Conservation (phyloP, 2,329 filamentous ascomycete genomes). For the Xylariaceae sp. region DNA sequence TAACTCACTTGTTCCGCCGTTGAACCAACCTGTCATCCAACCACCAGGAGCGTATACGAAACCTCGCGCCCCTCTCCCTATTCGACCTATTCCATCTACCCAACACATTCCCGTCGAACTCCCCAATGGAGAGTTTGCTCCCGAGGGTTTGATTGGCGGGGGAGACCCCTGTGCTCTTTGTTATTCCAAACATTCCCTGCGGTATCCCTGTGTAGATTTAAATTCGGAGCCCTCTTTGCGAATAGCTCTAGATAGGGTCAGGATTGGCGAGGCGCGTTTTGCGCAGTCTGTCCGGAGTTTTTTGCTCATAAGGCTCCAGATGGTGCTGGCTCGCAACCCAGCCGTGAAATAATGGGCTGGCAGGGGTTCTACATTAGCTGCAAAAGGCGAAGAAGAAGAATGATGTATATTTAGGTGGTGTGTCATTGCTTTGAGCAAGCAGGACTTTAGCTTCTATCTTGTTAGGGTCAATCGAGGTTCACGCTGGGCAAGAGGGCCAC, state of each 20-base stretch:
- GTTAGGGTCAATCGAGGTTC: too few relatives aligned
- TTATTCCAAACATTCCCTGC: conserved; percentile 10
- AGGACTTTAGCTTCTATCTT: not conserved
- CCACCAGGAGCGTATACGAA: not conserved
- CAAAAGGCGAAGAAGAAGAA: not conserved
- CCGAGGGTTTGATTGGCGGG: conserved; percentile 13
- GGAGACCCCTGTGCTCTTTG: conserved; percentile 23
- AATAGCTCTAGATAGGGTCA: conserved; percentile 29
- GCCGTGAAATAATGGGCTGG: not conserved
- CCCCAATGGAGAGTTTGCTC: conserved; percentile 7
- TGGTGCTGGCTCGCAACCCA: conserved; percentile 6
- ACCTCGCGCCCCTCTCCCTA: not conserved
- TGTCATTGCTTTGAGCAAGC: not conserved
- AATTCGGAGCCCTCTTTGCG: conserved; percentile 28
- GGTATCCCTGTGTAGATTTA: conserved; percentile 23
- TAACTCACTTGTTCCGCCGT: not conserved
- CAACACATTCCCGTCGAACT: conserved; percentile 4
- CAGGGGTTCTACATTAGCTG: not conserved
- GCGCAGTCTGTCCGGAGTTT: conserved; percentile 9
- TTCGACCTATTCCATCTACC: not conserved
- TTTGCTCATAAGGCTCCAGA: conserved; percentile 16
- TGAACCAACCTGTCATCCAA: not conserved
- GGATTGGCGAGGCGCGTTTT: conserved; percentile 9
- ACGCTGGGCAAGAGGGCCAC: not conserved
- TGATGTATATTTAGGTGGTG: not conserved